Conservation (phyloP, 805 yeast genomes). For the Wickerhamiella qilinensis region DNA sequence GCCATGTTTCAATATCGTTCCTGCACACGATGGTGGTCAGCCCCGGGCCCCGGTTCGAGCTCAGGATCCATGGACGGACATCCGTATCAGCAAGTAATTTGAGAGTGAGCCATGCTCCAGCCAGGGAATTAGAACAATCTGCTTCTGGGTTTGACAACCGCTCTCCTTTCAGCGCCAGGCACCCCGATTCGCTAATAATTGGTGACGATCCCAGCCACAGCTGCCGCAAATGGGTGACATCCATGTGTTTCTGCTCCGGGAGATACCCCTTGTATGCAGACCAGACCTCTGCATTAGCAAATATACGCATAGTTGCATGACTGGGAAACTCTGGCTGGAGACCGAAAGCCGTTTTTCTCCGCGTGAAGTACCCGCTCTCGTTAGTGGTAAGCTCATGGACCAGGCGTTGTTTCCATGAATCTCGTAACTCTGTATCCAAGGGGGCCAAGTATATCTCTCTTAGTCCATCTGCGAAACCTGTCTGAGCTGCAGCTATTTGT, state of each 20-base stretch:
- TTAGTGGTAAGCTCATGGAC: conserved; percentile 14
- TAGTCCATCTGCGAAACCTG: conserved; percentile 9
- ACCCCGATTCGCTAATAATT: background rate
- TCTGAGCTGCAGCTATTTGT: conserved; percentile 5
- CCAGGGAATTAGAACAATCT: background rate
- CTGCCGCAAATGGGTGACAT: background rate
- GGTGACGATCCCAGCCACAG: conserved; percentile 3
- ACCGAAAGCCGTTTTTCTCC: conserved; percentile 2
- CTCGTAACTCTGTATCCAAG: no score
- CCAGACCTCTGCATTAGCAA: background rate
- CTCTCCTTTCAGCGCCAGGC: background rate
- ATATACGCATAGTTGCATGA: conserved; percentile 3
- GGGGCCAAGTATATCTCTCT: no score
- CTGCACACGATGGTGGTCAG: no score
- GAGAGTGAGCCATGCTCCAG: background rate
- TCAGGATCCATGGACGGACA: background rate
- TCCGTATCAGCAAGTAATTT: background rate
- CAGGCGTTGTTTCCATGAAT: background rate
- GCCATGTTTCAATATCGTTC: no score
- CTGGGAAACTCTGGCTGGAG: conserved; percentile 11
- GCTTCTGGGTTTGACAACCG: background rate
- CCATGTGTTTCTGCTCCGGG: background rate
- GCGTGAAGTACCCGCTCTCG: conserved; percentile 8
- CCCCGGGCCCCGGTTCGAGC: no score
- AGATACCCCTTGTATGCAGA: background rate